phyloP scores from a whole-genome alignment of 1,284 basidiomycete genomes.

The Flammula alnicola region DNA sequence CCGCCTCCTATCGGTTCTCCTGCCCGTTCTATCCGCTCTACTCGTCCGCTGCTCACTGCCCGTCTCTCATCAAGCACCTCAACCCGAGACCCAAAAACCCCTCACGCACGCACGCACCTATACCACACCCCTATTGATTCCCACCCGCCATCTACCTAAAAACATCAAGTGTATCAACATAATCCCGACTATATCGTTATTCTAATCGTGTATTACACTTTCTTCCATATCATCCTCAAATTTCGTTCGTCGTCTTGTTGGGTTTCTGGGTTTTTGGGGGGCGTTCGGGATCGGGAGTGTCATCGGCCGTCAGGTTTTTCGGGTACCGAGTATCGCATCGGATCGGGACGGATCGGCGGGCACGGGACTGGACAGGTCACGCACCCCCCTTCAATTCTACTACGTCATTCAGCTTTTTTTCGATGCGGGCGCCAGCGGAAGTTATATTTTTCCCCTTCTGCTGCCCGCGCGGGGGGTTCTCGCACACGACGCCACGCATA shows the following conservation, averaged over 20 bases:
- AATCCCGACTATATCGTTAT: conserved; percentile 27
- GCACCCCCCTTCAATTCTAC: conserved; percentile 5
- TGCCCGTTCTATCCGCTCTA: conserved; percentile 13
- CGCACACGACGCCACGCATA: background rate
- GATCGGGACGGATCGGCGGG: background rate
- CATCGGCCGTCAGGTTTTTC: background rate
- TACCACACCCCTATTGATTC: conserved; percentile 24
- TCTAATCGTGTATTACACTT: conserved; percentile 22
- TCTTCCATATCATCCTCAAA: background rate
- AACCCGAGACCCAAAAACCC: background rate
- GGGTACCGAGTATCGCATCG: conserved; percentile 3
- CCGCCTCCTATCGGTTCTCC: conserved; percentile 2
- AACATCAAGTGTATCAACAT: conserved; percentile 27
- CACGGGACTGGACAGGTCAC: background rate
- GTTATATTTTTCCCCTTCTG: conserved; percentile 28
- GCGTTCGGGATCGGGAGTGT: no score
- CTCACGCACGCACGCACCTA: conserved; percentile 15
- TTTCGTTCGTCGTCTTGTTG: background rate
- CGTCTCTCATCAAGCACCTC: background rate
- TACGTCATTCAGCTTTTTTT: background rate
- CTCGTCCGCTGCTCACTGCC: conserved; percentile 5
- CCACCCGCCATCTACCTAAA: conserved; percentile 17
- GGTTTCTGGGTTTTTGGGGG: background rate
- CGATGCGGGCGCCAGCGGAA: conserved; percentile 12
- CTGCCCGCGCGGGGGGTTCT: conserved; percentile 7